phyloP scores from a whole-genome alignment of 352 stramenopile genomes.

The Pythium folliculosum region DNA sequence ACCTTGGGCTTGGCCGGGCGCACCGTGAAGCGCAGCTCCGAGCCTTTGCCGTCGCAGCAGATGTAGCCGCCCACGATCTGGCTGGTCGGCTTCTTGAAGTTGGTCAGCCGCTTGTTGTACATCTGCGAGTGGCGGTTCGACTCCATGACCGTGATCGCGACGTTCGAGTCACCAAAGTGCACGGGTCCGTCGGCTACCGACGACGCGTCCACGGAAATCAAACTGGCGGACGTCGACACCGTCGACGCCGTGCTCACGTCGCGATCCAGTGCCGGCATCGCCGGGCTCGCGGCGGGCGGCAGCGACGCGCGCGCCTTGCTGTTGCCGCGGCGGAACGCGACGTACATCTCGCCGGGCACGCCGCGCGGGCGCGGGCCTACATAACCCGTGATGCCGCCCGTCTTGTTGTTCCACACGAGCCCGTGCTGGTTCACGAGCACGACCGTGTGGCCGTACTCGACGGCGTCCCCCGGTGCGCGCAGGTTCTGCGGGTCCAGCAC shows the following conservation, averaged over 20 bases:
- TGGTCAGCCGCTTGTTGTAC: constrained; percentile 85
- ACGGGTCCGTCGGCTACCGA: constrained; percentile 34
- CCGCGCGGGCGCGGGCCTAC: constrained; percentile 67
- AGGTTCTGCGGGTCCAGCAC: constrained; percentile 67
- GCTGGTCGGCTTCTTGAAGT: constrained; percentile 88
- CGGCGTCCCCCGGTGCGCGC: constrained; percentile 41
- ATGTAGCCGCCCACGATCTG: constrained; percentile 81
- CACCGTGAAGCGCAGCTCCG: constrained; percentile 67
- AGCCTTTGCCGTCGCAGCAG: constrained; percentile 85
- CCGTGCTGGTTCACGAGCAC: constrained; percentile 86
- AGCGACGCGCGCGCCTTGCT: background rate
- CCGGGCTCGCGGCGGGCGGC: background rate
- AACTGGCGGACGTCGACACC: constrained; percentile 24
- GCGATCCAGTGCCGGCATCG: background rate
- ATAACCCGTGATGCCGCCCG: constrained; percentile 84
- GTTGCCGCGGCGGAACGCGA: constrained; percentile 52
- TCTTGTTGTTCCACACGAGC: constrained; percentile 90
- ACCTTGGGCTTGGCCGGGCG: constrained; percentile 63
- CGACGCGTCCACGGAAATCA: constrained; percentile 3
- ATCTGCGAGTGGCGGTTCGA: constrained; percentile 83
- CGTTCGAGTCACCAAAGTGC: constrained; percentile 69
- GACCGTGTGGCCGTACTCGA: constrained; percentile 74
- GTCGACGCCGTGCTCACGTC: constrained; percentile 19
- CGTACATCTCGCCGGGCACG: constrained; percentile 76
- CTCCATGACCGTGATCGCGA: constrained; percentile 73